Evolutionary conservation across 2,329 filamentous ascomycete genomes (phyloP).

Genomic region (Fusarium gaditjirri): DNA sequence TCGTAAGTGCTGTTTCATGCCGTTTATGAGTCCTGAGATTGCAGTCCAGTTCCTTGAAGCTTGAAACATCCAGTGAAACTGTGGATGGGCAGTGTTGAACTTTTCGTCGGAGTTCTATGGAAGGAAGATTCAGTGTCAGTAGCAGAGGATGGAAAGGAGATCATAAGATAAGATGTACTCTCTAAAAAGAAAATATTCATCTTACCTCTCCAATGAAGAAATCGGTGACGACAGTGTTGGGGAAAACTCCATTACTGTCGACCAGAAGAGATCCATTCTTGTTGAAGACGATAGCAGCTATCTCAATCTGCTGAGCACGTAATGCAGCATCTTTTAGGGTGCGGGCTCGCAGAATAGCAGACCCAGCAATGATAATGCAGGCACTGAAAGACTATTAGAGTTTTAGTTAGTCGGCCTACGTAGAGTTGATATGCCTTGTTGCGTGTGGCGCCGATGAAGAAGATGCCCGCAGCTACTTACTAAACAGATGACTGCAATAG

Average conservation of each 20-base stretch:
- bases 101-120: slow-evolving; percentile 68
- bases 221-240: slow-evolving; percentile 80
- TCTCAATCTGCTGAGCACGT: slow-evolving; percentile 69
- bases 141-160: no score
- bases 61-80: slow-evolving; percentile 89
- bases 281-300: slow-evolving; percentile 74
- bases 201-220: slow-evolving; percentile 74
- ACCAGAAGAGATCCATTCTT: slow-evolving; percentile 74
- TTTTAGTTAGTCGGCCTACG: background rate
- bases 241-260: slow-evolving; percentile 74
- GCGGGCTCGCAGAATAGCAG: slow-evolving; percentile 65
- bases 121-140: background rate
- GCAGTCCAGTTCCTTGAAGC: slow-evolving; percentile 81
- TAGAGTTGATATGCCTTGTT: background rate
- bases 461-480: slow-evolving; percentile 55
- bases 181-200: background rate
- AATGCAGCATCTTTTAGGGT: slow-evolving; percentile 63
- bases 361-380: slow-evolving; percentile 67
- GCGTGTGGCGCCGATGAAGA: no score
- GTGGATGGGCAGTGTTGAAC: slow-evolving; percentile 78
- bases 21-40: slow-evolving; percentile 73
- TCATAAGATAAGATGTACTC: no score
- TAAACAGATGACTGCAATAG: slow-evolving; percentile 79
- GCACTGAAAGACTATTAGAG: slow-evolving; percentile 66
- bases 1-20: slow-evolving; percentile 77